phyloP scores from a whole-genome alignment of 2,329 filamentous ascomycete species.

The Hortaea sp. region DNA sequence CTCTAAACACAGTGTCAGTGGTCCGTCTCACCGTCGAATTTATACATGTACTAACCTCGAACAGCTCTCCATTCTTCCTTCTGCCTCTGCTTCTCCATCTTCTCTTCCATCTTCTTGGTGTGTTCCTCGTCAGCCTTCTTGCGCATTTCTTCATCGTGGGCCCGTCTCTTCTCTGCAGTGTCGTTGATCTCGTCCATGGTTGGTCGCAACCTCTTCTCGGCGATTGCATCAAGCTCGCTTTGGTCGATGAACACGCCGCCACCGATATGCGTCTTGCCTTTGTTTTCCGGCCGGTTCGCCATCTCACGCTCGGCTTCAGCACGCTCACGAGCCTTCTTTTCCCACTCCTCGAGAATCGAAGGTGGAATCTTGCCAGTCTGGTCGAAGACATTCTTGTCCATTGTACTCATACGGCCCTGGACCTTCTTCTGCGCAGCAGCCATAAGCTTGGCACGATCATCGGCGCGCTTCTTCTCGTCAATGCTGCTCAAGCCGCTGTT shows the following conservation, averaged over 20 bases:
- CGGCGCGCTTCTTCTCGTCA: conserved; percentile 62
- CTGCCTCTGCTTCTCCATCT: conserved; percentile 33
- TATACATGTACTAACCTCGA: conserved; percentile 43
- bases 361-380: conserved; percentile 66
- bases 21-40: background rate
- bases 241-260: conserved; percentile 72
- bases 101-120: conserved; percentile 47
- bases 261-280: conserved; percentile 59
- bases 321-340: conserved; percentile 60
- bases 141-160: conserved; percentile 52
- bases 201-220: conserved; percentile 66
- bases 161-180: conserved; percentile 62
- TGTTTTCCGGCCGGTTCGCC: conserved; percentile 40
- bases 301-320: conserved; percentile 56
- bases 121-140: conserved; percentile 58
- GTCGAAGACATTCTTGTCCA: conserved; percentile 71
- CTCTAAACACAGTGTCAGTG: conserved; percentile 28
- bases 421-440: conserved; percentile 79
- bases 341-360: conserved; percentile 65
- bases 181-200: conserved; percentile 76
- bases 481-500: conserved; percentile 57
- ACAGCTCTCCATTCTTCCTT: conserved; percentile 38
- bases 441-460: conserved; percentile 65
- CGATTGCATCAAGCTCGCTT: conserved; percentile 69
- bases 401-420: conserved; percentile 62